phyloP scores from a whole-genome alignment of 2,329 filamentous ascomycete genomes.

The Apiospora aurea region DNA sequence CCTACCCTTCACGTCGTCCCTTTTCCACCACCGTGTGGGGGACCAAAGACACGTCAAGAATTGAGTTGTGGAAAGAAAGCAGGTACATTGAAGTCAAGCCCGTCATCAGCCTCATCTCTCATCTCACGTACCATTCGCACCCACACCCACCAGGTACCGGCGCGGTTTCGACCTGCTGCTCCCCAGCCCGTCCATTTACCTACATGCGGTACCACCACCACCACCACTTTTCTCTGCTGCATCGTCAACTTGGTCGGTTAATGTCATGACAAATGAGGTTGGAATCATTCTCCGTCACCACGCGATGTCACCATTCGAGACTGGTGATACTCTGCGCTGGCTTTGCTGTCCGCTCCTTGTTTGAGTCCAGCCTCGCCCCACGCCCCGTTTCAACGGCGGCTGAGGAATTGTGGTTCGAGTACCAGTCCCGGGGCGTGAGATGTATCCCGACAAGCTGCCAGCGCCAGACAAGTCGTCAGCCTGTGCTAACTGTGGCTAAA shows the following conservation, averaged over 20 bases:
- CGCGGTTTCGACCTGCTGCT: conserved; percentile 11
- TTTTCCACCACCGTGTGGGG: background rate
- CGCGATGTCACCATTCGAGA: conserved; percentile 21
- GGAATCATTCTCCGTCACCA: background rate
- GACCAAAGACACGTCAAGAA: background rate
- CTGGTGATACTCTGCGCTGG: conserved; percentile 14
- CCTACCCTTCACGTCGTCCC: background rate
- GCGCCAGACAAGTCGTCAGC: conserved; percentile 14
- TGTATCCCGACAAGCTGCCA: conserved; percentile 3
- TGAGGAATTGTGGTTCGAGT: conserved; percentile 12
- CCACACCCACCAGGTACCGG: conserved; percentile 5
- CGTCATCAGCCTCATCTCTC: conserved; percentile 19
- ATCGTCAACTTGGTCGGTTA: conserved; percentile 6
- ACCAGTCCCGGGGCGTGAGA: background rate
- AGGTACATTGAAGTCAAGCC: conserved; percentile 1
- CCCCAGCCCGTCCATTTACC: background rate
- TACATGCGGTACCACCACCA: background rate
- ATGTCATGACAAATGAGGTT: conserved; percentile 17
- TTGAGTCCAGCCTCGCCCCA: conserved; percentile 19
- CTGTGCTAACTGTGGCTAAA: conserved; percentile 17
- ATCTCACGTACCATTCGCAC: conserved; percentile 12
- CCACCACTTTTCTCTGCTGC: background rate
- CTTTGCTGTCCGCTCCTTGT: conserved; percentile 18
- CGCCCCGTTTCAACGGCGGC: conserved; percentile 19
- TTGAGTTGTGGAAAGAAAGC: background rate